Percentiles rank a stretch among this genome's conserved stretches.
phyloP scores from a whole-genome alignment of 2,329 filamentous ascomycete species.

The Diaporthe nobilis region DNA sequence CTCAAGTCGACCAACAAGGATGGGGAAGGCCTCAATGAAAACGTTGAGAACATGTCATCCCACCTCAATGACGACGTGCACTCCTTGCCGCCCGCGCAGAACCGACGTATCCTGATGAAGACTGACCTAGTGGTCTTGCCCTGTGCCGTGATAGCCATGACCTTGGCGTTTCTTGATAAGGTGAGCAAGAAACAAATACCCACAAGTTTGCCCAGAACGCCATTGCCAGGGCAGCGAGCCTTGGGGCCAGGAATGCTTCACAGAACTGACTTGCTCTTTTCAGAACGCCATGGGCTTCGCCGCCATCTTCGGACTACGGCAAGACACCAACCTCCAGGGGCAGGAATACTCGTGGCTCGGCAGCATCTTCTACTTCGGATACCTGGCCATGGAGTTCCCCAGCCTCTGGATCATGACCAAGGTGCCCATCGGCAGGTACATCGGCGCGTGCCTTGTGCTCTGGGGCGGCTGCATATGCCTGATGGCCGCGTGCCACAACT shows the following conservation, averaged over 20 bases:
- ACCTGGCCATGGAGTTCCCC: neutral
- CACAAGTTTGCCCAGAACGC: neutral
- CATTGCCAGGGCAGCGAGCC: neutral
- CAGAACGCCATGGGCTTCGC: neutral
- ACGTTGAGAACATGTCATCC: neutral
- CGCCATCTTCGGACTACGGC: neutral
- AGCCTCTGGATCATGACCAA: slow-evolving; percentile 4
- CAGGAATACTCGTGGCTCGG: slow-evolving; percentile 5
- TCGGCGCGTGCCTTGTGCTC: neutral
- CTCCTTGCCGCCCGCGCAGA: neutral
- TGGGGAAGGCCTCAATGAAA: neutral
- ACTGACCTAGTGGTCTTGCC: slow-evolving; percentile 3
- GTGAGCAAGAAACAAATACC: neutral
- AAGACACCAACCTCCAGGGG: neutral
- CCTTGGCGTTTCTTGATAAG: neutral
- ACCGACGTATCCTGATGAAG: slow-evolving; percentile 1
- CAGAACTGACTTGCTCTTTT: slow-evolving; percentile 1
- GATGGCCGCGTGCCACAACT: neutral
- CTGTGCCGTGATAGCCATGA: neutral
- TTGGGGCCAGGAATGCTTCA: neutral
- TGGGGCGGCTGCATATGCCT: neutral
- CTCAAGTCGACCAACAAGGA: neutral
- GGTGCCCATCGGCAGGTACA: neutral
- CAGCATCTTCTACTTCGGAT: neutral
- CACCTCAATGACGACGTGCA: neutral